phyloP scores from a whole-genome alignment of 345 rosid genomes.

The Eucalyptus pumila region DNA sequence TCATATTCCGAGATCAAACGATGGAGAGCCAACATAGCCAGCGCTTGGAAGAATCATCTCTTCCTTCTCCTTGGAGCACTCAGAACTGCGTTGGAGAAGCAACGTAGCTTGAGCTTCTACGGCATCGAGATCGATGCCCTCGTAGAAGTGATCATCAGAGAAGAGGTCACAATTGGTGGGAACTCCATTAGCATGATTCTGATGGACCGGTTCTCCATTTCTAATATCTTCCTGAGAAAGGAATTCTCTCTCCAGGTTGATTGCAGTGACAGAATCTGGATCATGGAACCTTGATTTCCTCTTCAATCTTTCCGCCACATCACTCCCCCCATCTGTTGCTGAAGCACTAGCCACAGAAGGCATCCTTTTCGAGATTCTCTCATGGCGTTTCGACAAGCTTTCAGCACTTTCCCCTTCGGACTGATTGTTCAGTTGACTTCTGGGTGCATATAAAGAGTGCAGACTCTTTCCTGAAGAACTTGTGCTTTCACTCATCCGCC shows the following conservation, averaged over 20 bases:
- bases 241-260: constrained; percentile 51
- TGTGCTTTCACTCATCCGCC: constrained; percentile 14
- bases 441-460: constrained; percentile 24
- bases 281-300: constrained; percentile 35
- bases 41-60: constrained; percentile 3
- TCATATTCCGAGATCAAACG: constrained; percentile 88
- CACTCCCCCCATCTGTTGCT: constrained; percentile 3
- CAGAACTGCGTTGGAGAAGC: constrained; percentile 34
- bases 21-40: constrained; percentile 32
- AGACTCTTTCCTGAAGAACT: constrained; percentile 25
- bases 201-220: constrained; percentile 6
- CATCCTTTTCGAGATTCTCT: constrained; percentile 7
- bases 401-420: constrained; percentile 3
- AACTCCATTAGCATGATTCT: neutral
- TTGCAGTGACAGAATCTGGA: constrained; percentile 21
- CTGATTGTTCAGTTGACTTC: constrained; percentile 1
- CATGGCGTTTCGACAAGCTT: constrained; percentile 6
- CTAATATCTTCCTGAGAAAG: constrained; percentile 3
- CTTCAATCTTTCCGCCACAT: constrained; percentile 24
- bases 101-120: constrained; percentile 70
- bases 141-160: constrained; percentile 73
- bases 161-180: constrained; percentile 2
- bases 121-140: constrained; percentile 66
- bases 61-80: constrained; percentile 9
- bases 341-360: neutral